Base-by-base conservation (phyloP, 202 grass and related monocot genomes). In the Carex sylvatica region DNA sequence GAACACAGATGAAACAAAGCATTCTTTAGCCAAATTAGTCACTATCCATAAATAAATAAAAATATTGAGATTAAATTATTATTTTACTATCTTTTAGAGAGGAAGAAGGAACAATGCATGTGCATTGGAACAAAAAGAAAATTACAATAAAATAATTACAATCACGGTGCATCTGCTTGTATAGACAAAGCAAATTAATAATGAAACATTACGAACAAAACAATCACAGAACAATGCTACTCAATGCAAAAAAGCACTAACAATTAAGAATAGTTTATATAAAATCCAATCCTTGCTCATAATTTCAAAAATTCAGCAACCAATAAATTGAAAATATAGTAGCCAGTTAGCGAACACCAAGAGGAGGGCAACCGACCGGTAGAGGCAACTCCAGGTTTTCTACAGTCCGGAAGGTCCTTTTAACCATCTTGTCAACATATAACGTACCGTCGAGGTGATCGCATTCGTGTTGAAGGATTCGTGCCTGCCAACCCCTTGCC, bases 341-440 rank as follows among this genome's bases (percentile, higher is more conserved):
- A 44, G 22, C 72, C 35, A 19, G 49, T 81, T 85, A 93, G 28
- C 86, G 80, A 82, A 82, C 66, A 79, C 96, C 92, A 73, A 95
- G 72, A 16, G 84, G 62, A 84, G 96, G 91, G 61, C 89, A 93
- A 72, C 92, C 92, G 61, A 28, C 55, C 7, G 96, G 86, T 65
- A 98, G 86, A 0, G 92, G 96, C 64, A 95, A 71, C 83, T 89
- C 85, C 81, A 99, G 81, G 56, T 99, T 99, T 69, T 99, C 87
- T 79, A 93, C 89, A 51, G 73, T 84, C 80, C 89, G 93, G 72
- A 99, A 95, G 84, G 96, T 95, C 74, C 85, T 95, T 4, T 91
- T 89, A 19, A 93, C 61, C 91, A 99, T 99, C 81, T 93, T 99
- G 67, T 99, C 93, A 82, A 99, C 93, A 83, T 95, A 99, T 10